A percentile compares a stretch with the other conserved stretches of the same genome.
phyloP scores from a whole-genome alignment of 2,329 filamentous ascomycete species.

The Fonsecaea nubica region DNA sequence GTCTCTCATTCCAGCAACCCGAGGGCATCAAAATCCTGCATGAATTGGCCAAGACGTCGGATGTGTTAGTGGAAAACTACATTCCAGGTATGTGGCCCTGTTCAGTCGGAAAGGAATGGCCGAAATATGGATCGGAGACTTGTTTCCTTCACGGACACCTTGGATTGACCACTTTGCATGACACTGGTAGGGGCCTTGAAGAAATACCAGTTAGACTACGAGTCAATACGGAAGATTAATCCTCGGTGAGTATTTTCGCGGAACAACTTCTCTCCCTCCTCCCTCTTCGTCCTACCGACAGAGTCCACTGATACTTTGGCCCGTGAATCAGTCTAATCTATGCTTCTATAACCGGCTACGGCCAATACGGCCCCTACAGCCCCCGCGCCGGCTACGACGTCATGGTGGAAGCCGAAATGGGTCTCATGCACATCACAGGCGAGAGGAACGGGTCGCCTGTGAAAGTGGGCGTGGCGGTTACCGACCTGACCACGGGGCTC shows the following conservation, averaged over 20 bases:
- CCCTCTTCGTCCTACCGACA: background rate
- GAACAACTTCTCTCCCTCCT: background rate
- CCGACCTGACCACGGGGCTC: slow-evolving; percentile 90
- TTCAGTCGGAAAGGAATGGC: background rate
- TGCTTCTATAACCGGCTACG: slow-evolving; percentile 95
- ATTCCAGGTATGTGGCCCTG: slow-evolving; percentile 71
- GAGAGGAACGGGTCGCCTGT: slow-evolving; percentile 86
- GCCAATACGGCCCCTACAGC: slow-evolving; percentile 90
- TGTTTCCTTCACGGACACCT: background rate
- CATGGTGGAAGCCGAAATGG: slow-evolving; percentile 98
- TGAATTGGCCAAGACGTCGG: slow-evolving; percentile 79
- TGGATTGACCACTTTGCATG: background rate
- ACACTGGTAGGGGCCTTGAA: slow-evolving; percentile 58
- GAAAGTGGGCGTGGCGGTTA: slow-evolving; percentile 96
- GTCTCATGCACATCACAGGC: slow-evolving; percentile 98
- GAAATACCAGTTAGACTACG: slow-evolving; percentile 91
- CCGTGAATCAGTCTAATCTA: slow-evolving; percentile 71
- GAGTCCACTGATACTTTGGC: background rate
- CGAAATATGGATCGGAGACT: background rate
- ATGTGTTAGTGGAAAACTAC: slow-evolving; percentile 97
- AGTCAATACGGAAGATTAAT: slow-evolving; percentile 79
- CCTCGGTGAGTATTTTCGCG: slow-evolving; percentile 53
- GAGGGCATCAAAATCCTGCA: slow-evolving; percentile 87
- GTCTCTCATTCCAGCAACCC: slow-evolving; percentile 84
- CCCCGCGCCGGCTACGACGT: slow-evolving; percentile 94